These are phyloP conservation scores for Teunomyces atbi DNA, from an alignment of 805 yeast species.

Conservation along the genomic window DNA sequence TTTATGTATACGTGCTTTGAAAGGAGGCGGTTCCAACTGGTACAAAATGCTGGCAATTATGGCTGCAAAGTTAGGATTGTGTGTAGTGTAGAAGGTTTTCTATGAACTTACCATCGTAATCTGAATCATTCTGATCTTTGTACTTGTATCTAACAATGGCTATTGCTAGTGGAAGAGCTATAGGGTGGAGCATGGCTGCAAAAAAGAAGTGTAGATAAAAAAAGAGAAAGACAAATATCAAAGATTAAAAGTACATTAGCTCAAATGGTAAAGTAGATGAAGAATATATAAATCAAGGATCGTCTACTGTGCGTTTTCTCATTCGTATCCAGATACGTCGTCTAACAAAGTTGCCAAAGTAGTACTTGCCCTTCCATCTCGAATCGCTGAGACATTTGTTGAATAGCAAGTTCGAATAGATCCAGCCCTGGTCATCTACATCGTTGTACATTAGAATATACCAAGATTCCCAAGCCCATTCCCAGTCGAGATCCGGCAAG, in stretches of 20 bases:
- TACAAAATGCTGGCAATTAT: background rate
- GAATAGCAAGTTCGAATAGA: conserved; percentile 56
- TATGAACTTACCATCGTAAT: background rate
- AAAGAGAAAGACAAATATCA: background rate
- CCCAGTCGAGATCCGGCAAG: conserved; percentile 61
- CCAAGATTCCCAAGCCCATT: conserved; percentile 72
- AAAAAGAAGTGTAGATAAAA: background rate
- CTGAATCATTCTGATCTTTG: background rate
- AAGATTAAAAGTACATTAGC: too few species aligned
- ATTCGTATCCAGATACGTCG: conserved; percentile 62
- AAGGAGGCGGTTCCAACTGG: background rate
- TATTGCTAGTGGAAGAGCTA: conserved; percentile 4
- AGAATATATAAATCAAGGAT: too few species aligned
- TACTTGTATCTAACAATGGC: conserved; percentile 4
- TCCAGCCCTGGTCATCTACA: conserved; percentile 86
- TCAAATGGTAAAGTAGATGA: too few species aligned
- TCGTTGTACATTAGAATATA: conserved; percentile 67
- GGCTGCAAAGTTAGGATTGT: background rate
- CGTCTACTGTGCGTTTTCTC: conserved; percentile 15
- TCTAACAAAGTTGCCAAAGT: conserved; percentile 61
- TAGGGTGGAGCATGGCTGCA: background rate
- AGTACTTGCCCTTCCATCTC: conserved; percentile 64
- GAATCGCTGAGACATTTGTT: conserved; percentile 22
- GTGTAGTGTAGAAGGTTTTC: too few species aligned
- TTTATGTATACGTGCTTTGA: background rate